Evolutionary conservation across 2,329 filamentous ascomycete species (phyloP).

Genomic region (Aspergillus aculeatinus): DNA sequence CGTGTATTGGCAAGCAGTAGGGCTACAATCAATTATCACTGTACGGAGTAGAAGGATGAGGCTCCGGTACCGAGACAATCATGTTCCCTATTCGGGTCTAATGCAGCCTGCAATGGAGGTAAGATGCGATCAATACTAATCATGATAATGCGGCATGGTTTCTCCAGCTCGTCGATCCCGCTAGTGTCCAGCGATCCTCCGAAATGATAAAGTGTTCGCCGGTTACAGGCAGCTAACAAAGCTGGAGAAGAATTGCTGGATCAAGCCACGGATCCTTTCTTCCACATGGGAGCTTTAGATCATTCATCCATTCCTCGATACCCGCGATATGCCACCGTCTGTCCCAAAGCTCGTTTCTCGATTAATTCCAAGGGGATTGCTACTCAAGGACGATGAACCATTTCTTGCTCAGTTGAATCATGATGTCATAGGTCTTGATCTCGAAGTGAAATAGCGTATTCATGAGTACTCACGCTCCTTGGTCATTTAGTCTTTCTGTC

Average conservation of each 20-base stretch:
- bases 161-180: slow-evolving; percentile 21
- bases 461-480: slow-evolving; percentile 15
- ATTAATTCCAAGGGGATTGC: not conserved
- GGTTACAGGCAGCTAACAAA: not conserved
- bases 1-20: not conserved
- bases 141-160: slow-evolving; percentile 14
- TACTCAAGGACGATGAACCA: not conserved
- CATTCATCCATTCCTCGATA: slow-evolving; percentile 18
- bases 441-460: not conserved
- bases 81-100: not conserved
- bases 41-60: not conserved
- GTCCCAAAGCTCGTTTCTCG: not conserved
- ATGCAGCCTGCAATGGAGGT: not conserved
- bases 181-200: slow-evolving; percentile 11
- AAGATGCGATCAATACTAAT: not conserved
- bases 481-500: slow-evolving; percentile 17
- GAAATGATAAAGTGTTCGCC: slow-evolving; percentile 9
- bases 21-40: not conserved
- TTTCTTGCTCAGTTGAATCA: slow-evolving; percentile 1
- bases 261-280: not conserved
- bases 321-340: slow-evolving; percentile 9
- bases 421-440: slow-evolving; percentile 16
- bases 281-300: slow-evolving; percentile 22
- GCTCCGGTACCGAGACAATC: not conserved
- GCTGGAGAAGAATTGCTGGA: too few relatives aligned